Percentiles rank a stretch among this genome's conserved stretches.
These are phyloP conservation scores for Aspergillus hiratsukae DNA, from an alignment of 2,329 filamentous ascomycete genomes.

Conservation along the genomic window DNA sequence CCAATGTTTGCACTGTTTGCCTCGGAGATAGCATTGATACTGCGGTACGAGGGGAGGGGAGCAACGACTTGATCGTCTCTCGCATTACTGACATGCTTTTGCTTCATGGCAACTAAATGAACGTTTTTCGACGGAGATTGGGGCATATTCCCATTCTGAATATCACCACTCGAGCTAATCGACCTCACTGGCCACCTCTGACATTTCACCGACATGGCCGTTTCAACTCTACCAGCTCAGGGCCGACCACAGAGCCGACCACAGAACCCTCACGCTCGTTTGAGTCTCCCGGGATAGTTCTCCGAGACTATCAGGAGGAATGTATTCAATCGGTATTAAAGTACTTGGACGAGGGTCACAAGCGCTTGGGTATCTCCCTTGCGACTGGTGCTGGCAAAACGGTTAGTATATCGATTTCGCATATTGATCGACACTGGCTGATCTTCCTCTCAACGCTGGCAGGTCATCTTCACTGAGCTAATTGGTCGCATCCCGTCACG, in stretches of 20 bases:
- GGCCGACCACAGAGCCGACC: background rate
- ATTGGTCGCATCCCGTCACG: constrained; percentile 68
- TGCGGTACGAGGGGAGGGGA: background rate
- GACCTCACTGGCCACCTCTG: constrained; percentile 17
- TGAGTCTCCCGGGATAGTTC: constrained; percentile 46
- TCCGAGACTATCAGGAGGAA: constrained; percentile 86
- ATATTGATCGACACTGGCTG: background rate
- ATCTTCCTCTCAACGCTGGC: background rate
- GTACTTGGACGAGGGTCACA: constrained; percentile 66
- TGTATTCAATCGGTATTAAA: constrained; percentile 77
- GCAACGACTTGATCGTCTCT: background rate
- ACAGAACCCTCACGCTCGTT: constrained; percentile 7
- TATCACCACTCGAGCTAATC: constrained; percentile 8
- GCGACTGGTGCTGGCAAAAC: constrained; percentile 90
- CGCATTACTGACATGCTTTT: background rate
- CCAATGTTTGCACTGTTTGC: constrained; percentile 39
- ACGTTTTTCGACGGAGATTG: constrained; percentile 24
- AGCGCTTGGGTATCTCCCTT: constrained; percentile 75
- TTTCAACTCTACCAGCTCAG: constrained; percentile 20
- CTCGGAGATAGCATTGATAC: background rate
- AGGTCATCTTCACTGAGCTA: constrained; percentile 95
- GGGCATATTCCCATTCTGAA: constrained; percentile 17
- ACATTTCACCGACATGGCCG: constrained; percentile 20
- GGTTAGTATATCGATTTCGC: constrained; percentile 43
- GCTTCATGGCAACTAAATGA: constrained; percentile 24